Percentiles rank a stretch among this genome's conserved stretches.
These are phyloP conservation scores for Ilyonectria robusta DNA, from an alignment of 2,329 filamentous ascomycete genomes.

Conservation along the genomic window DNA sequence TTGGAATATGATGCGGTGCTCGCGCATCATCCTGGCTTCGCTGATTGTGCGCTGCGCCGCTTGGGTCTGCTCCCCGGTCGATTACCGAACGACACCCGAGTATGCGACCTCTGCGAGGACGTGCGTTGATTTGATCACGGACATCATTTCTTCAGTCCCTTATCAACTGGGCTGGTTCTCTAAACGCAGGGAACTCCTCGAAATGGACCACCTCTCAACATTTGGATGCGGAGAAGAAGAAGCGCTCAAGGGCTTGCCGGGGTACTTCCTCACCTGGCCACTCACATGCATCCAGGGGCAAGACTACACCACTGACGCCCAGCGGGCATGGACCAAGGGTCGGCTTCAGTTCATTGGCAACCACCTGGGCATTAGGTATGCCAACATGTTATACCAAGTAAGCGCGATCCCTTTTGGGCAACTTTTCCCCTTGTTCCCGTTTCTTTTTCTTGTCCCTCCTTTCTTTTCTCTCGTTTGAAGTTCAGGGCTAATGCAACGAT, in stretches of 20 bases:
- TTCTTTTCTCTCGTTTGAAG: constrained; percentile 18
- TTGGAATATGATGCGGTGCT: constrained; percentile 69
- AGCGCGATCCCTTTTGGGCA: constrained; percentile 41
- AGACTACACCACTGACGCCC: constrained; percentile 72
- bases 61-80: constrained; percentile 72
- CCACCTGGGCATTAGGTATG: constrained; percentile 71
- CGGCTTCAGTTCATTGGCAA: constrained; percentile 68
- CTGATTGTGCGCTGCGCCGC: constrained; percentile 72
- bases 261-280: constrained; percentile 73
- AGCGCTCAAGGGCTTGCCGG: constrained; percentile 67
- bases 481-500: constrained; percentile 25
- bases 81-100: constrained; percentile 74
- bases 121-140: constrained; percentile 67
- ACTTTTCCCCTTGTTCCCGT: constrained; percentile 1
- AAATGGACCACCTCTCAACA: constrained; percentile 57
- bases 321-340: constrained; percentile 69
- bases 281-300: constrained; percentile 67
- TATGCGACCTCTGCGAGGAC: constrained; percentile 69
- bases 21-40: constrained; percentile 68
- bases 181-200: constrained; percentile 58
- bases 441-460: constrained; percentile 12
- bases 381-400: constrained; percentile 69
- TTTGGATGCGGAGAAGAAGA: constrained; percentile 67
- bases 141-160: constrained; percentile 73
- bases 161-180: constrained; percentile 73